Percentiles rank a stretch among this genome's conserved stretches.
Conservation (phyloP, 2,329 filamentous ascomycete genomes). For the Thelonectria discophora region DNA sequence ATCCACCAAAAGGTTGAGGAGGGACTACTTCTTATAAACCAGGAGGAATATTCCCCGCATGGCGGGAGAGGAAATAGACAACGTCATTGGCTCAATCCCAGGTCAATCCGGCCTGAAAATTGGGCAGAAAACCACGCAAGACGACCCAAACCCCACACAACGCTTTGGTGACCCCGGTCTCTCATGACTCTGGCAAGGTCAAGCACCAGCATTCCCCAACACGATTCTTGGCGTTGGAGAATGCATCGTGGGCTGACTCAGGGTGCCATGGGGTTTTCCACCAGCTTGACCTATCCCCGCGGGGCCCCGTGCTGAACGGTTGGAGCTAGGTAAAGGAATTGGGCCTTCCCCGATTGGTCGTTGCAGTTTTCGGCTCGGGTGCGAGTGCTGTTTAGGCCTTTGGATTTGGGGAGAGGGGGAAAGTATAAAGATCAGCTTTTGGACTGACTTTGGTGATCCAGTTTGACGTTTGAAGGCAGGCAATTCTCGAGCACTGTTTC, state of each 20-base stretch:
- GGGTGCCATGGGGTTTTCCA: constrained; percentile 12
- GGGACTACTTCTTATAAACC: neutral
- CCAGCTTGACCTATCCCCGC: constrained; percentile 12
- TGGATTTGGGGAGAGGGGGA: neutral
- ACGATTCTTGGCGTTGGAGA: constrained; percentile 10
- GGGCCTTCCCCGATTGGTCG: constrained; percentile 16
- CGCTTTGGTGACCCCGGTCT: neutral
- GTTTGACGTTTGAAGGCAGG: neutral
- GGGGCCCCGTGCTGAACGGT: constrained; percentile 16
- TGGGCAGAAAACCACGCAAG: constrained; percentile 13
- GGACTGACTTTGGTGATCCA: neutral
- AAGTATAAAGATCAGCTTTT: constrained; percentile 17
- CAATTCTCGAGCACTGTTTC: constrained; percentile 7
- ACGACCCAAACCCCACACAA: constrained; percentile 3
- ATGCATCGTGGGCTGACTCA: constrained; percentile 16
- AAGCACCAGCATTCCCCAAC: constrained; percentile 4
- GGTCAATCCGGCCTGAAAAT: neutral
- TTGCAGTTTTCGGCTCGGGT: neutral
- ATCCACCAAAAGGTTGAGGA: constrained; percentile 2
- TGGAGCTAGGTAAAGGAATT: constrained; percentile 10
- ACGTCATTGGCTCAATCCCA: constrained; percentile 2
- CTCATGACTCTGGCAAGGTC: neutral
- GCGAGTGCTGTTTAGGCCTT: too few species aligned
- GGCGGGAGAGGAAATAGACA: constrained; percentile 1
- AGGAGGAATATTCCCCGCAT: constrained; percentile 24